Evolutionary conservation across 192 early-diverging fungal species (phyloP).

Genomic region (Coemansia aciculifera): DNA sequence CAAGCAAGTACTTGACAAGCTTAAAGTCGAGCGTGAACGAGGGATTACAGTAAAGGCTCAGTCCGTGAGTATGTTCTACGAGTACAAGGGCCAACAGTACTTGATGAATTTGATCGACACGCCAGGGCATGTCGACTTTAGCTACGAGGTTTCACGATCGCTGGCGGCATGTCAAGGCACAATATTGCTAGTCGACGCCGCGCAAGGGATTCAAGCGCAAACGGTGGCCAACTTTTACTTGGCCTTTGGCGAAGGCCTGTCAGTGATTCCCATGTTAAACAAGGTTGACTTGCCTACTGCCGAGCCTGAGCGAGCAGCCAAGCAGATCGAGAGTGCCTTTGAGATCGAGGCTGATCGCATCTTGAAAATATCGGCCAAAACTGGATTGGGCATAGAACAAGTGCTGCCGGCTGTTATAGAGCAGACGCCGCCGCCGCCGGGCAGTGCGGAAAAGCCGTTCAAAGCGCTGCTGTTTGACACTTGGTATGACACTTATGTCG

Average conservation of each 20-base stretch:
- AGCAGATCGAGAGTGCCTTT: constrained; percentile 85
- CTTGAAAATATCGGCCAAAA: constrained; percentile 84
- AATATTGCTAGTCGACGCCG: constrained; percentile 88
- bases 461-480: constrained; percentile 93
- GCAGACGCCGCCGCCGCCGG: constrained; percentile 72
- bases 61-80: constrained; percentile 89
- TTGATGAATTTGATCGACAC: constrained; percentile 95
- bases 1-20: constrained; percentile 93
- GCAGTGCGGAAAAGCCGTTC: constrained; percentile 66
- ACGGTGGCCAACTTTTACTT: constrained; percentile 97
- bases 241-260: constrained; percentile 84
- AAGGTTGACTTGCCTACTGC: constrained; percentile 93
- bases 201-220: constrained; percentile 96
- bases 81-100: constrained; percentile 76
- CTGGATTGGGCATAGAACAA: constrained; percentile 68
- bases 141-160: constrained; percentile 93
- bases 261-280: constrained; percentile 89
- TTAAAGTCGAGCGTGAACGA: constrained; percentile 92
- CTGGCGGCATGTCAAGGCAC: constrained; percentile 93
- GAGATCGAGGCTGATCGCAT: constrained; percentile 71
- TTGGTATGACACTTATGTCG: constrained; percentile 97
- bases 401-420: constrained; percentile 82
- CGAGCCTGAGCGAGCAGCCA: constrained; percentile 71
- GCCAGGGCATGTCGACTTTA: constrained; percentile 92
- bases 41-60: constrained; percentile 99